Evolutionary conservation across 495 filamentous ascomycete species (phyloP).

Genomic region (Neurospora tetrasperma): DNA sequence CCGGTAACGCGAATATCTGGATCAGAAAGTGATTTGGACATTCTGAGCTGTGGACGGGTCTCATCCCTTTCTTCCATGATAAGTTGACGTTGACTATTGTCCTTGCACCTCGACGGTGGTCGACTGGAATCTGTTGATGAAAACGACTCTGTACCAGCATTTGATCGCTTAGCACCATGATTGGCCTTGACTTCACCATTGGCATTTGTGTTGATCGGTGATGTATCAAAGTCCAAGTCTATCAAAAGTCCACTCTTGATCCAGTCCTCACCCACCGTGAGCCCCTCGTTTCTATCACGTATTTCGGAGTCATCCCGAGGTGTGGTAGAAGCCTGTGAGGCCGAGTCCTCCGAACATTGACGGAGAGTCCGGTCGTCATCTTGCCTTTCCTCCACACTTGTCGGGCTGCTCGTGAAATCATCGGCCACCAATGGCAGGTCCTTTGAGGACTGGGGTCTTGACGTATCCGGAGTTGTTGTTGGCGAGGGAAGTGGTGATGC

Average conservation of each 20-base stretch:
- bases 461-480: constrained; percentile 36
- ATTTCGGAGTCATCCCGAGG: constrained; percentile 13
- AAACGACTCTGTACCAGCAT: background rate
- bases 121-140: background rate
- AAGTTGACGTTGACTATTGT: background rate
- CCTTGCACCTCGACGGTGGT: background rate
- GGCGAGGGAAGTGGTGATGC: constrained; percentile 29
- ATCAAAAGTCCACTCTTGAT: constrained; percentile 24
- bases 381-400: background rate
- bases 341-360: constrained; percentile 8
- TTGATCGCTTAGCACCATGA: background rate
- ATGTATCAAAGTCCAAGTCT: constrained; percentile 26
- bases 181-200: background rate
- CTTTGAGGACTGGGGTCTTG: constrained; percentile 33
- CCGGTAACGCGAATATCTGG: background rate
- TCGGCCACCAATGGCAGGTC: constrained; percentile 11
- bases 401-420: constrained; percentile 1
- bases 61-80: background rate
- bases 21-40: constrained; percentile 6
- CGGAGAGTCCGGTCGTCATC: constrained; percentile 19
- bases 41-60: background rate
- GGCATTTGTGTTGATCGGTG: background rate
- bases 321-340: constrained; percentile 15
- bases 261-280: constrained; percentile 23
- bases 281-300: background rate